phyloP scores from a whole-genome alignment of 208 protist genomes.

The Crithidia expoeki region DNA sequence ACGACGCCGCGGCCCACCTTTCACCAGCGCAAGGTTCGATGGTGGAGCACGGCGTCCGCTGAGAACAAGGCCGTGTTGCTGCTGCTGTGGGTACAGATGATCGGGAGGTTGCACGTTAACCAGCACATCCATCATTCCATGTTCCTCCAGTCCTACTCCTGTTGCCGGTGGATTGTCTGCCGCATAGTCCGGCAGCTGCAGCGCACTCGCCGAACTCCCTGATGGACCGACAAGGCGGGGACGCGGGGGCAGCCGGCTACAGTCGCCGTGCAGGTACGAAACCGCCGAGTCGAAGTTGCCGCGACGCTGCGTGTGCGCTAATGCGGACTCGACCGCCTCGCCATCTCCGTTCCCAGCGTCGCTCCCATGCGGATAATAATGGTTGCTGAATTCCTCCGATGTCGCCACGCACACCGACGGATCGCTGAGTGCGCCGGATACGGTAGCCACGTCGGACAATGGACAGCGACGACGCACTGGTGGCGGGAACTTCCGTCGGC shows the following conservation, averaged over 20 bases:
- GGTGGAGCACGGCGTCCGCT: not conserved
- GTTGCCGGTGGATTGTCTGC: too few species aligned
- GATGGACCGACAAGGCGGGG: not conserved
- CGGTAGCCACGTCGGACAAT: constrained; percentile 10
- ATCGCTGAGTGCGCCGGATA: not conserved
- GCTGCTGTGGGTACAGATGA: not conserved
- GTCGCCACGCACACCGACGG: not conserved
- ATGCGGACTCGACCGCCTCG: not conserved
- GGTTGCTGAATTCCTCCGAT: not conserved
- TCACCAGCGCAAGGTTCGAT: not conserved
- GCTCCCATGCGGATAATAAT: not conserved
- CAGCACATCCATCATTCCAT: not conserved
- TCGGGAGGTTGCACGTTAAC: not conserved
- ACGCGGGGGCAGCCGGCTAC: not conserved
- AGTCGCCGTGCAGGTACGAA: not conserved
- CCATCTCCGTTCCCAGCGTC: not conserved
- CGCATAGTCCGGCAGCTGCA: not conserved
- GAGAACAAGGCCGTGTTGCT: not conserved
- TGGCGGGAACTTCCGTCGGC: not conserved
- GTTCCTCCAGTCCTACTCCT: not conserved
- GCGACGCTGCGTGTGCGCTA: too few species aligned
- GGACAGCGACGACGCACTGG: not conserved
- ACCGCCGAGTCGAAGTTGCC: not conserved
- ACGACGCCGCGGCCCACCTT: not conserved
- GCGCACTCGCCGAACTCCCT: not conserved